phyloP scores from a whole-genome alignment of 257 asterid genomes.

The Striga asiatica region DNA sequence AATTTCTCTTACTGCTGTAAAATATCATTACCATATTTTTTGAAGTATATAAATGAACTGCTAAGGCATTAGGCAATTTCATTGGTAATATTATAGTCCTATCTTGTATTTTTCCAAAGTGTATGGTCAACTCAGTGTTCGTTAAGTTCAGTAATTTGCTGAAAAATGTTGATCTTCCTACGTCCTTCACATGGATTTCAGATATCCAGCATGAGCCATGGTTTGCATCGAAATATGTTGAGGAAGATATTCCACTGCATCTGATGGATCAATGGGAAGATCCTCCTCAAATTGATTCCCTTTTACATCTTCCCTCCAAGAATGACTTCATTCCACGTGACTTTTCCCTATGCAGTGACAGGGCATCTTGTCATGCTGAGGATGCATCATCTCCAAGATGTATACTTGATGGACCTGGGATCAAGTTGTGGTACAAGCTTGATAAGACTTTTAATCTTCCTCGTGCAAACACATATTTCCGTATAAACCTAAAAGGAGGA shows the following conservation, averaged over 20 bases:
- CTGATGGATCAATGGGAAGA: conserved; percentile 69
- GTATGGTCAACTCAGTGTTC: conserved; percentile 6
- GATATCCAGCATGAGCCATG: conserved; percentile 85
- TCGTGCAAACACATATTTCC: conserved; percentile 94
- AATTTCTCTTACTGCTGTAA: background rate
- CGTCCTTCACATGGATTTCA: conserved; percentile 24
- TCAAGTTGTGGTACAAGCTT: conserved; percentile 90
- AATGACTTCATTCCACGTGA: conserved; percentile 86
- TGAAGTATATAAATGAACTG: background rate
- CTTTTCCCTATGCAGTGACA: conserved; percentile 61
- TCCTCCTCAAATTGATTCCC: conserved; percentile 56
- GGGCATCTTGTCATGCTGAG: conserved; percentile 23
- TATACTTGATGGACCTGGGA: conserved; percentile 64
- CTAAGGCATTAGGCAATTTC: background rate
- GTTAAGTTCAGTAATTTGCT: conserved; percentile 4
- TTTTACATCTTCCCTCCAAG: conserved; percentile 67
- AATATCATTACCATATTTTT: background rate
- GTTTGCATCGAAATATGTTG: conserved; percentile 81
- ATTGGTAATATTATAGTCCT: background rate
- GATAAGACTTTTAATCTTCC: conserved; percentile 83
- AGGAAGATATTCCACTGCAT: conserved; percentile 71
- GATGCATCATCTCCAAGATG: conserved; percentile 60
- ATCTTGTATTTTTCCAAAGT: background rate
- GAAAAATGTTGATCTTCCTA: conserved; percentile 3
- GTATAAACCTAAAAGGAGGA: conserved; percentile 77